Conservation (phyloP, 2,329 filamentous ascomycete genomes). For the Akanthomyces uredinophilus region DNA sequence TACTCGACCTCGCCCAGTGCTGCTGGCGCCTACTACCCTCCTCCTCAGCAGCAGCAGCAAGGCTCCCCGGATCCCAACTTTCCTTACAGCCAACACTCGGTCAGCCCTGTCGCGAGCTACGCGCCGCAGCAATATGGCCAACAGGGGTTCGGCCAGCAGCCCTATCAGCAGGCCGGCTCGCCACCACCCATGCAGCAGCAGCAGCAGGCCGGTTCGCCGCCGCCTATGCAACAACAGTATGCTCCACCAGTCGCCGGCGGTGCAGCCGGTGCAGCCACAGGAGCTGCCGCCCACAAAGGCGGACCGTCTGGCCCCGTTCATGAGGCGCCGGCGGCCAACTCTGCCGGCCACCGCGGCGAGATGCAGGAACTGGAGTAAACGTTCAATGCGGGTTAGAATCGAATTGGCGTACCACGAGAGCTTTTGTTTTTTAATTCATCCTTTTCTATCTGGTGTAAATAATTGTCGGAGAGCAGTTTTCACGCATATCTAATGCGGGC, state of each 20-base stretch:
- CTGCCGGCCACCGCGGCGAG: conserved; percentile 12
- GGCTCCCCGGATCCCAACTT: conserved; percentile 4
- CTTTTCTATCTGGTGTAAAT: neutral
- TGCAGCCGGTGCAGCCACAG: neutral
- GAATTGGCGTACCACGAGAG: neutral
- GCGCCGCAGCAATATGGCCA: neutral
- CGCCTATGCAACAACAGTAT: conserved; percentile 6
- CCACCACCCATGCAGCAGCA: conserved; percentile 11
- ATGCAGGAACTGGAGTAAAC: conserved; percentile 12
- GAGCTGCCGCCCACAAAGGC: neutral
- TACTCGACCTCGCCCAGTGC: conserved; percentile 4
- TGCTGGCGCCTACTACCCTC: neutral
- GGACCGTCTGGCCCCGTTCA: neutral
- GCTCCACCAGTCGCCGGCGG: neutral
- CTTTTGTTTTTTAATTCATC: neutral
- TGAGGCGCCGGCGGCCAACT: conserved; percentile 9
- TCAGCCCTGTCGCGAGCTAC: conserved; percentile 5
- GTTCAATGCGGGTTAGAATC: neutral
- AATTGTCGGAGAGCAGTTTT: neutral
- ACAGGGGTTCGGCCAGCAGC: conserved; percentile 10
- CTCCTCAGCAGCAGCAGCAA: neutral
- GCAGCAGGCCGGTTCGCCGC: conserved; percentile 1
- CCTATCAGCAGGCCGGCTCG: conserved; percentile 4
- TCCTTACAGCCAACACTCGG: conserved; percentile 5
- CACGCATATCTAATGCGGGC: neutral